A percentile compares a stretch with the other conserved stretches of the same genome.
These are phyloP conservation scores for Metarhizium brunneum DNA, from an alignment of 2,329 filamentous ascomycete species.

Conservation along the genomic window DNA sequence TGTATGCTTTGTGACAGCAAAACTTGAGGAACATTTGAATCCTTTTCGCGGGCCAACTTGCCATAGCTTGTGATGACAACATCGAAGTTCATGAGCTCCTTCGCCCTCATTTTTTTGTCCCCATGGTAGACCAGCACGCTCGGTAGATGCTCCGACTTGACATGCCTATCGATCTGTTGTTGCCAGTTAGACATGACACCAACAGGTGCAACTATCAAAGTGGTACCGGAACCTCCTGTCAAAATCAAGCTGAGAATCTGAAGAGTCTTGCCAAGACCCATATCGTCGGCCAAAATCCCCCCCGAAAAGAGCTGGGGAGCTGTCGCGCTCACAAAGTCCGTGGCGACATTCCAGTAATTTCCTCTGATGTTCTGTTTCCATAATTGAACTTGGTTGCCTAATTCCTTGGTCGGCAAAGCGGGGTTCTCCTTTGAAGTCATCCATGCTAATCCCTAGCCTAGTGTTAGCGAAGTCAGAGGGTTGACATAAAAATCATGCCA, in stretches of 20 bases:
- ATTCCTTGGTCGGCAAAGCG: slow-evolving; percentile 46
- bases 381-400: slow-evolving; percentile 58
- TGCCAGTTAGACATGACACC: slow-evolving; percentile 89
- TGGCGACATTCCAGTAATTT: slow-evolving; percentile 51
- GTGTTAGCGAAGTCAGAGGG: slow-evolving; percentile 11
- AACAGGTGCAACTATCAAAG: slow-evolving; percentile 72
- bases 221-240: slow-evolving; percentile 46
- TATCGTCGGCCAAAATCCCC: slow-evolving; percentile 80
- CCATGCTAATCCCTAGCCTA: slow-evolving; percentile 65
- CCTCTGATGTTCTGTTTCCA: slow-evolving; percentile 53
- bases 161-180: slow-evolving; percentile 66
- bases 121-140: slow-evolving; percentile 70
- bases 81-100: slow-evolving; percentile 56
- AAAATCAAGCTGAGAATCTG: slow-evolving; percentile 76
- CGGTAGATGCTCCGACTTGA: slow-evolving; percentile 52
- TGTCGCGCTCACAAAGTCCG: slow-evolving; percentile 48
- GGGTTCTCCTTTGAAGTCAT: slow-evolving; percentile 69
- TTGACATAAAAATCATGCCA: background rate
- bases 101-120: slow-evolving; percentile 41
- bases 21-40: slow-evolving; percentile 31
- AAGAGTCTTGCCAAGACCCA: slow-evolving; percentile 86
- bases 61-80: slow-evolving; percentile 82
- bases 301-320: slow-evolving; percentile 62
- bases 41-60: slow-evolving; percentile 59
- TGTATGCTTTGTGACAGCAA: slow-evolving; percentile 33